These are phyloP conservation scores for Uronychia binucleata DNA, from an alignment of 73 alveolate genomes.

Conservation along the genomic window DNA sequence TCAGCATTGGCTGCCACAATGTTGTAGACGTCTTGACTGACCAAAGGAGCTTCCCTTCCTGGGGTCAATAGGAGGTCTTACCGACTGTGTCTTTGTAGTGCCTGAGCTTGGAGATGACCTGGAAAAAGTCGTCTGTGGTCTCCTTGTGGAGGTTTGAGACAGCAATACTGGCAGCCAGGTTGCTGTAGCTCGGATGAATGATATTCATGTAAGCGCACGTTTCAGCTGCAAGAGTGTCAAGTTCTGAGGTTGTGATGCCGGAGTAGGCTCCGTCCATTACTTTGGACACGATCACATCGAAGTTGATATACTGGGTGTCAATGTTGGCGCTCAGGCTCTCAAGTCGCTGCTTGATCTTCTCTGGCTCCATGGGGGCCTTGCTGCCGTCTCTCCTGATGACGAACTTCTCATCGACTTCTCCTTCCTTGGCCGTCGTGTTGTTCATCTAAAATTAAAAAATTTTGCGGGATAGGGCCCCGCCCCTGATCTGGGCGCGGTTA, in stretches of 20 bases:
- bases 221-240: constrained; percentile 93
- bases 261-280: constrained; percentile 37
- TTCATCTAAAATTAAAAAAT: not conserved
- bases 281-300: constrained; percentile 49
- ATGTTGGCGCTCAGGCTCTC: constrained; percentile 58
- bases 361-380: constrained; percentile 51
- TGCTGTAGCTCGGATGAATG: constrained; percentile 92
- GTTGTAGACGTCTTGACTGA: constrained; percentile 62
- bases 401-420: constrained; percentile 3
- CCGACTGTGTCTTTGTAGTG: constrained; percentile 53
- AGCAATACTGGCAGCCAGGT: constrained; percentile 93
- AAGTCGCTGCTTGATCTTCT: constrained; percentile 61
- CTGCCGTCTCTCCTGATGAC: constrained; percentile 81
- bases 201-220: constrained; percentile 86
- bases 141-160: constrained; percentile 92
- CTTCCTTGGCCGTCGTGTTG: not conserved
- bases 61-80: not conserved
- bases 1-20: constrained; percentile 57
- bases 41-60: constrained; percentile 56
- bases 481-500: not conserved
- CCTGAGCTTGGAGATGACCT: constrained; percentile 44
- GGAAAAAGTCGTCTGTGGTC: constrained; percentile 77
- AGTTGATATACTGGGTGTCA: constrained; percentile 45
- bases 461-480: not conserved
- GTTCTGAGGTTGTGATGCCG: constrained; percentile 87